A percentile compares a stretch with the other conserved stretches of the same genome.
Evolutionary conservation across 1,284 basidiomycete genomes (phyloP).

Genomic region (Singerocomus inundabilis): DNA sequence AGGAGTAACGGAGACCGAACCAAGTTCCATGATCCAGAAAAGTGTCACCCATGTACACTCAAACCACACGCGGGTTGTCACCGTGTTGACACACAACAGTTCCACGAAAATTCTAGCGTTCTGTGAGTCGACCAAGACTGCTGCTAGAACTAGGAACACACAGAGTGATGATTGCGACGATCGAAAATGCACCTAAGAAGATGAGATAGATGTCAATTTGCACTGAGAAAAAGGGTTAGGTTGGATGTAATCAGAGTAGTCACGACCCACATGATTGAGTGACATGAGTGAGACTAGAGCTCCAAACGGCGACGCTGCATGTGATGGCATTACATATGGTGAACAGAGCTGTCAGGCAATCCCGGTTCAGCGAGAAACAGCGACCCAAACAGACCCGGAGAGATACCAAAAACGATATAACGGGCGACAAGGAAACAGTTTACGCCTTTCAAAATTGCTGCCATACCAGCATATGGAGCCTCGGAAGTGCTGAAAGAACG

Average conservation of each 20-base stretch:
- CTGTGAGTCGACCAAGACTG: conserved; percentile 1
- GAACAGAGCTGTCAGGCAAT: conserved; percentile 47
- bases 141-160: conserved; percentile 33
- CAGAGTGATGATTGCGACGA: conserved; percentile 61
- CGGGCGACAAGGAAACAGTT: conserved; percentile 40
- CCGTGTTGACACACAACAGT: conserved; percentile 47
- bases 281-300: conserved; percentile 49
- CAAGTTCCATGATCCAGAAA: conserved; percentile 58
- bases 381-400: not conserved
- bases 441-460: conserved; percentile 19
- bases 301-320: conserved; percentile 69
- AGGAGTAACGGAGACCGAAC: conserved; percentile 39
- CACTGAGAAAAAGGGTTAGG: conserved; percentile 31
- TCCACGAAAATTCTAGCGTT: conserved; percentile 58
- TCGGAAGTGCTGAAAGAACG: conserved; percentile 18
- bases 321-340: conserved; percentile 64
- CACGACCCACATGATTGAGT: conserved; percentile 37
- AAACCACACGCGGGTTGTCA: conserved; percentile 67
- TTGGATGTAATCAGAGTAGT: not conserved
- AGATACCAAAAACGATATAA: conserved; percentile 51
- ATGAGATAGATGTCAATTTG: conserved; percentile 61
- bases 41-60: conserved; percentile 62
- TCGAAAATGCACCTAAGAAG: conserved; percentile 56
- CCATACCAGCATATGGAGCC: conserved; percentile 31
- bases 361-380: conserved; percentile 10